phyloP scores from a whole-genome alignment of 2,329 filamentous ascomycete genomes.

The Xylaria sp. region DNA sequence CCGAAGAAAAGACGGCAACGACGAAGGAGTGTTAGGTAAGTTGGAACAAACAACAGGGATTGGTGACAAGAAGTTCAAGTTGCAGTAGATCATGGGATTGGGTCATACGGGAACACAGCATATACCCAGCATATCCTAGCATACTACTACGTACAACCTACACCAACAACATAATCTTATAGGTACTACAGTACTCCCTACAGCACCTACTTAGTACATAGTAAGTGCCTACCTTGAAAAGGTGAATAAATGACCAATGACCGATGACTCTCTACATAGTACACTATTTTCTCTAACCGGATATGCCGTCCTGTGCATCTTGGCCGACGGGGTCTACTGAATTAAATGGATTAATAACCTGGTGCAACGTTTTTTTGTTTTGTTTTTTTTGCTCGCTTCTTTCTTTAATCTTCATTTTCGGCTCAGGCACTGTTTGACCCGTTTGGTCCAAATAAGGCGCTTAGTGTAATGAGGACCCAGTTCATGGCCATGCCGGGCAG shows the following conservation, averaged over 20 bases:
- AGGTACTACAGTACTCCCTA: too few species aligned
- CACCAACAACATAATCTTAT: too few species aligned
- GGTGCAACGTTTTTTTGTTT: slow-evolving; percentile 19
- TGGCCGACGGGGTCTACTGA: slow-evolving; percentile 5
- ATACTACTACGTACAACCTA: too few species aligned
- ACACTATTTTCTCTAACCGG: slow-evolving; percentile 9
- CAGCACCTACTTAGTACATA: too few species aligned
- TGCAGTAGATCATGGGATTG: neutral
- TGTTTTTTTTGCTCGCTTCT: neutral
- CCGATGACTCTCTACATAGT: neutral
- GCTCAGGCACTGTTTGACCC: slow-evolving; percentile 16
- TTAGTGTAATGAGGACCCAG: slow-evolving; percentile 18
- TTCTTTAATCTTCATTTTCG: slow-evolving; percentile 7
- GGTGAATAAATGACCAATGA: neutral
- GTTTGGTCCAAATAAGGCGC: neutral
- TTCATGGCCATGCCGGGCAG: neutral
- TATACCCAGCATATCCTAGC: too few species aligned
- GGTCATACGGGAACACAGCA: neutral
- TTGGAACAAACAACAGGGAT: slow-evolving; percentile 14
- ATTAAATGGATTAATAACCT: neutral
- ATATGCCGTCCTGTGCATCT: slow-evolving; percentile 20
- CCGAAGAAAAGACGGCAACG: too few species aligned
- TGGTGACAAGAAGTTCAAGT: slow-evolving; percentile 19
- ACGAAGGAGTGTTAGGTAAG: neutral
- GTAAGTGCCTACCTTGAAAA: neutral